These are phyloP conservation scores for Tulasnella sp. DNA, from an alignment of 768 basidiomycete genomes.

Conservation along the genomic window DNA sequence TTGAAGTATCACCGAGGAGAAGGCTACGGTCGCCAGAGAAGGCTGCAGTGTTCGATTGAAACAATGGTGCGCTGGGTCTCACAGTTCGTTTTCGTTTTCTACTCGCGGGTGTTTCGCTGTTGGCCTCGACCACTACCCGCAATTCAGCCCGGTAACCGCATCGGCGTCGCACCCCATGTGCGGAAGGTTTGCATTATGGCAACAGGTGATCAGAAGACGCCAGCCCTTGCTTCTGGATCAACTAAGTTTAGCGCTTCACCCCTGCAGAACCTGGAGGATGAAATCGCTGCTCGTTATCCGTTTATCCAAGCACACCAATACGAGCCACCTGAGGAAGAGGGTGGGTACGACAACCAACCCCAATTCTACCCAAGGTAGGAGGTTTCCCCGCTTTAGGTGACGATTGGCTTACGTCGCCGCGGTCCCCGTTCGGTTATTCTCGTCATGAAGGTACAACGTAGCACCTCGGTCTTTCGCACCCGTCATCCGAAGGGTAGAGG, in stretches of 20 bases:
- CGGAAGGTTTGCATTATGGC: conserved; percentile 7
- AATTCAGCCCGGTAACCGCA: background rate
- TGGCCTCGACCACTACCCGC: background rate
- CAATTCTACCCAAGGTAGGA: conserved; percentile 36
- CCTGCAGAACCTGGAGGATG: background rate
- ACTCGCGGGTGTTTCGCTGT: background rate
- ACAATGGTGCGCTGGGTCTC: too few relatives aligned
- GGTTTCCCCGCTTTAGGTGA: background rate
- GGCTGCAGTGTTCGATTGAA: too few relatives aligned
- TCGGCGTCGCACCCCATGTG: background rate
- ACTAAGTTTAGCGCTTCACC: background rate
- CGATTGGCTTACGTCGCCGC: conserved; percentile 24
- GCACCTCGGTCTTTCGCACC: conserved; percentile 71
- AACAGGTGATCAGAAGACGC: background rate
- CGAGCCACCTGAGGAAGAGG: conserved; percentile 25
- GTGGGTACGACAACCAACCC: conserved; percentile 50
- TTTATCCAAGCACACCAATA: conserved; percentile 6
- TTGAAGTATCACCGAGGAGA: too few relatives aligned
- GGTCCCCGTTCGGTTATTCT: background rate
- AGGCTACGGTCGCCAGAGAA: too few relatives aligned
- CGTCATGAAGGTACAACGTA: conserved; percentile 53
- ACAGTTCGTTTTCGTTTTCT: background rate
- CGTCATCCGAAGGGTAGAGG: conserved; percentile 44
- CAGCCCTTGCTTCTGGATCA: background rate
- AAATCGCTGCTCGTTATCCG: conserved; percentile 4